Base-by-base conservation (phyloP, 108 stramenopile species). In the Pseudonitzschia pungens region DNA sequence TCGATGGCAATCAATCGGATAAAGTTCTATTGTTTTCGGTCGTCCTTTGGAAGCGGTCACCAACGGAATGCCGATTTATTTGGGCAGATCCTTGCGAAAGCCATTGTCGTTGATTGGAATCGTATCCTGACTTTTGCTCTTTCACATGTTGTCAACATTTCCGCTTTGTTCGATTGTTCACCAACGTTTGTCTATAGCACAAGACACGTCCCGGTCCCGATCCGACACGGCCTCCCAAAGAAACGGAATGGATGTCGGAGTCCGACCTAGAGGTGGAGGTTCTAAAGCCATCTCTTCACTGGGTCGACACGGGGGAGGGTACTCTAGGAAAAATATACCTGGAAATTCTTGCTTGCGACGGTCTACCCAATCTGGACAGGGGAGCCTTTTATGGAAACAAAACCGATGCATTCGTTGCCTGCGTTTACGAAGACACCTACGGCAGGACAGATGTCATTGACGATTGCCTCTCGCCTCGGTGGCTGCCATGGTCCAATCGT, bases 401-500 rank as follows among this genome's bases (percentile, higher is more conserved):
- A 57, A 92, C 90, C 18, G 93, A 94, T 78, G 69, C 89, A 3
- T 92, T 94, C 68, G 90, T 85, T 14, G 76, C 87, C 1, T 21
- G 84, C 24, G 83, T 91, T 14, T 89, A 83, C 67, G 90, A 91
- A 62, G 90, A 91, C 52, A 70, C 72, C 45, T 69, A 70, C 26
- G 60, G 72, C 16, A 26, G 69, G 56, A 94, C 92, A 2, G 91
- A 94, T 42, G 77, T 90, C 4, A 85, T 94, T 52, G 83, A 84
- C 74, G 89, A 94, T 77, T 83, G 82, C 50, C 63, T 90, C 44
- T 78, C 75, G n/a, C 93, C 93, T 45, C 69, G 89, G 12, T 94
- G 87, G 87, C 62, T 90, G 52, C 89, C 88, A 12, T 94, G 93
- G 93, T 77, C 85, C 20, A 72, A 86, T 52, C 85, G 93, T 40